A percentile compares a stretch with the other conserved stretches of the same genome.
These are phyloP conservation scores for Chlamydomonas sp. DNA, from an alignment of 139 green algal genomes.

Conservation along the genomic window DNA sequence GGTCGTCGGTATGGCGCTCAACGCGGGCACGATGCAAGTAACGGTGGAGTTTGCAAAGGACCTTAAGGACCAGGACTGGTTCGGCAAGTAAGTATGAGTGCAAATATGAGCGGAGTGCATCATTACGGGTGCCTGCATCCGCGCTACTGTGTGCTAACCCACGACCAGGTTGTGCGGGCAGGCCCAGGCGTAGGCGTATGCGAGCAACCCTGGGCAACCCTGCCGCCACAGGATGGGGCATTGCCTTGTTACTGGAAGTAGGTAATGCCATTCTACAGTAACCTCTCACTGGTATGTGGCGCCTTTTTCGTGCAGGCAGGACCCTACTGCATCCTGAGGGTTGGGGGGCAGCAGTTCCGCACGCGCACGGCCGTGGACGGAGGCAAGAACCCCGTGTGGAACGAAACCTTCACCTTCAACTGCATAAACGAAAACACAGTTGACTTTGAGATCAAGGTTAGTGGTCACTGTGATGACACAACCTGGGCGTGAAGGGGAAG, in stretches of 20 bases:
- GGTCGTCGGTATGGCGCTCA: background rate
- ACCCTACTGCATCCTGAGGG: slow-evolving; percentile 31
- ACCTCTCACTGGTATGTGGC: too few relatives aligned
- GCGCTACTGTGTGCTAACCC: too few relatives aligned
- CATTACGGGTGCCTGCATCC: too few relatives aligned
- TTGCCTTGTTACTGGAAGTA: background rate
- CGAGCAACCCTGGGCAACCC: background rate
- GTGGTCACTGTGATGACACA: background rate
- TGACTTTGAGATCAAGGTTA: slow-evolving; percentile 1
- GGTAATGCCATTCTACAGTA: background rate
- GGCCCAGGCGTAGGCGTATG: background rate
- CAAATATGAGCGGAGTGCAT: too few relatives aligned
- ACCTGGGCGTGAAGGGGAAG: too few relatives aligned
- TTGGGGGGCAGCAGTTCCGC: slow-evolving; percentile 26
- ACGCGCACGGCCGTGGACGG: slow-evolving; percentile 3
- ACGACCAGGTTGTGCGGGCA: too few relatives aligned
- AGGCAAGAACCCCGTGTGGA: slow-evolving; percentile 35
- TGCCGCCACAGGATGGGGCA: background rate
- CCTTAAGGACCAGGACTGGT: slow-evolving; percentile 1
- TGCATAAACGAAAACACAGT: slow-evolving; percentile 32
- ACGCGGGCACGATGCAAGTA: background rate
- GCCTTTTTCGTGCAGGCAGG: background rate
- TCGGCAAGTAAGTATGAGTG: background rate
- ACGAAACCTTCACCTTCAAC: slow-evolving; percentile 38
- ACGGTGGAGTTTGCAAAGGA: background rate